Evolutionary conservation across 2,329 filamentous ascomycete genomes (phyloP).

Genomic region (Cercospora sp.): DNA sequence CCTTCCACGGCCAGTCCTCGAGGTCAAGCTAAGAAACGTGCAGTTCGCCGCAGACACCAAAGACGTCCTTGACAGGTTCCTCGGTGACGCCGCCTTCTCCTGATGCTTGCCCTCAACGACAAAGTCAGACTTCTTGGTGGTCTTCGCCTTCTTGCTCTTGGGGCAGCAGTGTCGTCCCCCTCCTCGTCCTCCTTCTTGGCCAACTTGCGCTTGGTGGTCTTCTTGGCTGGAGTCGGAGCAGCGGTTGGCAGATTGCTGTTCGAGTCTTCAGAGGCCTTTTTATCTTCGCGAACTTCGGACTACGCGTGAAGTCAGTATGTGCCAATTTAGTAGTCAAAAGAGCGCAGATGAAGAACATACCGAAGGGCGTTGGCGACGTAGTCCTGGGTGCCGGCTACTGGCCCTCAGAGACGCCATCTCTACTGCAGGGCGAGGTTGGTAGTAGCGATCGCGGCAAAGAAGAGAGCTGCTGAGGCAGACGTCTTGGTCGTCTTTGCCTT

Average conservation of each 20-base stretch:
- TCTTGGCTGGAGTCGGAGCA: neutral
- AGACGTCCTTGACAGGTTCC: neutral
- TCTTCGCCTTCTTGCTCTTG: neutral
- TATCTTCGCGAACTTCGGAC: conserved; percentile 30
- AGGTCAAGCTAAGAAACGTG: neutral
- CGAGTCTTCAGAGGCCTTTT: conserved; percentile 23
- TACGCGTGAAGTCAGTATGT: neutral
- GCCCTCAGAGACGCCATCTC: too few species aligned
- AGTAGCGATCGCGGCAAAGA: too few species aligned
- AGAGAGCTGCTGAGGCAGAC: too few species aligned
- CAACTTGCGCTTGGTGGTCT: neutral
- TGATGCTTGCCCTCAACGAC: too few species aligned
- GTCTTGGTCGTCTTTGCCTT: too few species aligned
- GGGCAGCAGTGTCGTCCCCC: neutral
- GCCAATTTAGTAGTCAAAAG: too few species aligned
- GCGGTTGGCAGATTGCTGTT: conserved; percentile 19
- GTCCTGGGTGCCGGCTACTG: too few species aligned
- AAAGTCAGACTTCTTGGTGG: too few species aligned
- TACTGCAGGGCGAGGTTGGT: too few species aligned
- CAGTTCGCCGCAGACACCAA: neutral
- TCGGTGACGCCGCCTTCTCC: neutral
- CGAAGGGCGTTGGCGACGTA: too few species aligned
- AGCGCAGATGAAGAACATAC: too few species aligned
- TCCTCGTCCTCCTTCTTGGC: neutral
- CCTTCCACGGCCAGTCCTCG: neutral